Conservation (phyloP, 352 stramenopile genomes). For the Hyaloperonospora arabidopsidis region DNA sequence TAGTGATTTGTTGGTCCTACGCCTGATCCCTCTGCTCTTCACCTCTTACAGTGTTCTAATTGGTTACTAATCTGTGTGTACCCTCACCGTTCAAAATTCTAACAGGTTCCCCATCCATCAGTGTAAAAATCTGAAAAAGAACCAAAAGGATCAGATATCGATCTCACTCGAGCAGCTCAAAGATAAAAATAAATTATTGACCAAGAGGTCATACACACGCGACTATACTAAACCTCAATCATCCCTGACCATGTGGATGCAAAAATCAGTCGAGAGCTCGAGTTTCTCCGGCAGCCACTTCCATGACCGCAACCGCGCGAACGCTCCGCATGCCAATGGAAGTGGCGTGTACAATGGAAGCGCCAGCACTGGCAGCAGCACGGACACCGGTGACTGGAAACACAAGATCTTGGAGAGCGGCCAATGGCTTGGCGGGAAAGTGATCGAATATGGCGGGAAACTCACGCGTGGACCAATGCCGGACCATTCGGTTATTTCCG, state of each 20-base stretch:
- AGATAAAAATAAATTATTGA: too few species aligned
- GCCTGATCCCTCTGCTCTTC: too few species aligned
- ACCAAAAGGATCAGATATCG: too few species aligned
- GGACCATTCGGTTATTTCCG: slow-evolving; percentile 30
- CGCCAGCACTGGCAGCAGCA: slow-evolving; percentile 1
- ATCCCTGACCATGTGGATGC: slow-evolving; percentile 78
- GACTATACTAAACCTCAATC: too few species aligned
- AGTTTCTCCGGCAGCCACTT: slow-evolving; percentile 37
- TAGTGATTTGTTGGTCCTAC: too few species aligned
- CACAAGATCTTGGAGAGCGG: slow-evolving; percentile 58
- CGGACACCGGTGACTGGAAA: slow-evolving; percentile 50
- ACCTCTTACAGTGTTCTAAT: too few species aligned
- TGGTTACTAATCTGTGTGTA: too few species aligned
- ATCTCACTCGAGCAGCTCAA: too few species aligned
- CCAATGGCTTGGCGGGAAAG: slow-evolving; percentile 65
- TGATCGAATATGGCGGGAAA: slow-evolving; percentile 62
- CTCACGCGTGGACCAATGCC: slow-evolving; percentile 35
- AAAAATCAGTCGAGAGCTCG: slow-evolving; percentile 44
- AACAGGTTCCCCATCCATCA: too few species aligned
- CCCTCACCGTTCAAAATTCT: too few species aligned
- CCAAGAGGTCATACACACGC: too few species aligned
- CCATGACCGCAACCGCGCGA: slow-evolving; percentile 45
- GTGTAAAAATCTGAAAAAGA: too few species aligned
- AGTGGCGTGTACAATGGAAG: slow-evolving; percentile 23
- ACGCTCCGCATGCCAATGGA: slow-evolving; percentile 17